A percentile compares a stretch with the other conserved stretches of the same genome.
phyloP scores from a whole-genome alignment of 805 yeast genomes.

The Metschnikowia bowlesiae region DNA sequence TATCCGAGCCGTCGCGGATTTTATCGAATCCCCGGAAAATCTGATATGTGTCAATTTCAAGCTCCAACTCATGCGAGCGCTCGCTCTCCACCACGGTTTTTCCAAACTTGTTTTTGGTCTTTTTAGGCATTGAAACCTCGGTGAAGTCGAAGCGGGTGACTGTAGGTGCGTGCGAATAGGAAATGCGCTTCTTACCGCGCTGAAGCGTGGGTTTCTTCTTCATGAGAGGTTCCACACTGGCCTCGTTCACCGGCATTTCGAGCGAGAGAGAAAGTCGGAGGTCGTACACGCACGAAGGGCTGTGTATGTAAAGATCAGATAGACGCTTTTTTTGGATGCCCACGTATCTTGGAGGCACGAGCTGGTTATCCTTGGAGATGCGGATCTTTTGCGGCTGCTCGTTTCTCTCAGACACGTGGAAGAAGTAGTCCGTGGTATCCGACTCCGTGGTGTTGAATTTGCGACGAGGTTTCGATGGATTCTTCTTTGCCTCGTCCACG shows the following conservation, averaged over 20 bases:
- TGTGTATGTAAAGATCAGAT: conserved; percentile 65
- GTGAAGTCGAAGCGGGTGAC: conserved; percentile 72
- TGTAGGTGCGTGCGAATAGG: conserved; percentile 71
- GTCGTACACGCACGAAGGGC: conserved; percentile 77
- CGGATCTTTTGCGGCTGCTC: conserved; percentile 63
- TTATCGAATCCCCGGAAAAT: conserved; percentile 40
- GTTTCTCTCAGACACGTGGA: conserved; percentile 57
- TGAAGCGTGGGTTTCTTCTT: conserved; percentile 51
- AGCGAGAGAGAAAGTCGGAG: conserved; percentile 68
- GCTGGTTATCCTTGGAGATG: conserved; percentile 56
- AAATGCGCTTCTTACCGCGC: conserved; percentile 68
- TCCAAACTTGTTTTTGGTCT: conserved; percentile 34
- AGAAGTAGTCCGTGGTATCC: conserved; percentile 59
- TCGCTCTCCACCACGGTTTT: conserved; percentile 35
- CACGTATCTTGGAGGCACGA: conserved; percentile 62
- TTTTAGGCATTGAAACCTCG: conserved; percentile 41
- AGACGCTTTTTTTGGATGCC: conserved; percentile 71
- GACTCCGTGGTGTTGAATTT: conserved; percentile 59
- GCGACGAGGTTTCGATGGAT: conserved; percentile 33
- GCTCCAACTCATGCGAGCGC: conserved; percentile 34
- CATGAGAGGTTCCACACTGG: conserved; percentile 48
- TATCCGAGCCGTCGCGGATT: conserved; percentile 39
- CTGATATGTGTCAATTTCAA: conserved; percentile 38
- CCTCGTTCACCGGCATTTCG: conserved; percentile 68
- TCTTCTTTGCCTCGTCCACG: conserved; percentile 37